Evolutionary conservation across 2,329 filamentous ascomycete genomes (phyloP).

Genomic region (Epichloe baconii): DNA sequence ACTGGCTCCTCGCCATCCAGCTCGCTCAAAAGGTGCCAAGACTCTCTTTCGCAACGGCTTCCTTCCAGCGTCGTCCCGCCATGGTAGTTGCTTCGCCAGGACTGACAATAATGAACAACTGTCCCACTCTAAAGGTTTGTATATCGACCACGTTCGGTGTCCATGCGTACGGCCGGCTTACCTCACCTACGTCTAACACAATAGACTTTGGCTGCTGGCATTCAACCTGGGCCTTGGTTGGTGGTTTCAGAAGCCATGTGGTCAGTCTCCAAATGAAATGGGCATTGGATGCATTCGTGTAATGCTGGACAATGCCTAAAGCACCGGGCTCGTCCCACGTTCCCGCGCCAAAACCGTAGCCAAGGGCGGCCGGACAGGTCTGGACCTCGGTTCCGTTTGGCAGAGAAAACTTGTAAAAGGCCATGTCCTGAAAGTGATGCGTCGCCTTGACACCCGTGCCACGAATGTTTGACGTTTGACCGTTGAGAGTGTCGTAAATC

Average conservation of each 20-base stretch:
- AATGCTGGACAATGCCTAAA: constrained; percentile 81
- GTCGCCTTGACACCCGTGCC: constrained; percentile 61
- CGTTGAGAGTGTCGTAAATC: constrained; percentile 37
- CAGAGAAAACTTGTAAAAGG: constrained; percentile 57
- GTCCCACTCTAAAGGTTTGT: constrained; percentile 69
- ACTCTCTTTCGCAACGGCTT: constrained; percentile 46
- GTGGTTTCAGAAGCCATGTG: constrained; percentile 54
- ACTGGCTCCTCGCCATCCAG: constrained; percentile 37
- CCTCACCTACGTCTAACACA: constrained; percentile 73
- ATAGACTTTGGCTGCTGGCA: constrained; percentile 78
- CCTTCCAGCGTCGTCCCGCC: constrained; percentile 76
- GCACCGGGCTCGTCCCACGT: constrained; percentile 80
- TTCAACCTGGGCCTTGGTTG: constrained; percentile 51
- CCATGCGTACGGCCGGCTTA: constrained; percentile 67
- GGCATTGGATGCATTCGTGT: constrained; percentile 52
- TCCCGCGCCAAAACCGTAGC: constrained; percentile 81
- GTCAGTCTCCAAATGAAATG: constrained; percentile 72
- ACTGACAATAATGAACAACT: constrained; percentile 72
- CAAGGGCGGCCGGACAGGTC: constrained; percentile 76
- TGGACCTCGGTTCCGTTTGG: constrained; percentile 56
- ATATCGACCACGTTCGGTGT: constrained; percentile 81
- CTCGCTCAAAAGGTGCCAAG: constrained; percentile 27
- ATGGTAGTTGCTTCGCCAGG: constrained; percentile 86
- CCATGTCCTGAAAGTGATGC: constrained; percentile 71
- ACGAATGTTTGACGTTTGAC: constrained; percentile 35